phyloP scores from a whole-genome alignment of 768 basidiomycete species.

The Heimioporus sp. region DNA sequence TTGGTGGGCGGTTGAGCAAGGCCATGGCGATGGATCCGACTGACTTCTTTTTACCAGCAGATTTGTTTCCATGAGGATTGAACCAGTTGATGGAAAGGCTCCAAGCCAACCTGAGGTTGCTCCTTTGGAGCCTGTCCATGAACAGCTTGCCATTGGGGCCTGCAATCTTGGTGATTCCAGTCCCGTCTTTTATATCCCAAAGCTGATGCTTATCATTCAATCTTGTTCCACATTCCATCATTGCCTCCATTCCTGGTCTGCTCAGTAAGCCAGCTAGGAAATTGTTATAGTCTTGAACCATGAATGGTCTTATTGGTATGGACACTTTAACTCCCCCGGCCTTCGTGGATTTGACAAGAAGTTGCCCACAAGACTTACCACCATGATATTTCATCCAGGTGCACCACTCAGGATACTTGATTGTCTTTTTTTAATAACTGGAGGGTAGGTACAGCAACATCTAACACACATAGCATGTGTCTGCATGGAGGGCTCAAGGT shows the following conservation, averaged over 20 bases:
- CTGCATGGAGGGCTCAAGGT: constrained; percentile 15
- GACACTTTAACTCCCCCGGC: background rate
- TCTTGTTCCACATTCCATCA: constrained; percentile 21
- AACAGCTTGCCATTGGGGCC: background rate
- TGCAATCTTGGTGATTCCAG: background rate
- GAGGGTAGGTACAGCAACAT: constrained; percentile 25
- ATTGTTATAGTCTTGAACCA: constrained; percentile 28
- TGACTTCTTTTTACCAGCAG: constrained; percentile 9
- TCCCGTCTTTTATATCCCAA: background rate
- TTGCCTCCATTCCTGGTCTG: constrained; percentile 24
- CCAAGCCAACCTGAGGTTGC: constrained; percentile 15
- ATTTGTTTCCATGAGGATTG: constrained; percentile 19
- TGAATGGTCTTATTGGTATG: constrained; percentile 12
- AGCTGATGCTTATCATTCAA: background rate
- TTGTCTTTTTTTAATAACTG: background rate
- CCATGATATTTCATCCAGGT: constrained; percentile 9
- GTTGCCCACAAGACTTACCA: constrained; percentile 13
- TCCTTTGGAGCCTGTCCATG: constrained; percentile 7
- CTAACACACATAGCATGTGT: constrained; percentile 25
- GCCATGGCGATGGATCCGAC: constrained; percentile 14
- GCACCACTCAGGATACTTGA: constrained; percentile 19
- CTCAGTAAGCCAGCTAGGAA: constrained; percentile 28
- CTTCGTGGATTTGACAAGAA: background rate
- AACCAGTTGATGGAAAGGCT: constrained; percentile 27
- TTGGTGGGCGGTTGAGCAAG: constrained; percentile 22